A percentile compares a stretch with the other conserved stretches of the same genome.
Conservation (phyloP, 768 basidiomycete genomes). For the Gloeophyllum trabeum region DNA sequence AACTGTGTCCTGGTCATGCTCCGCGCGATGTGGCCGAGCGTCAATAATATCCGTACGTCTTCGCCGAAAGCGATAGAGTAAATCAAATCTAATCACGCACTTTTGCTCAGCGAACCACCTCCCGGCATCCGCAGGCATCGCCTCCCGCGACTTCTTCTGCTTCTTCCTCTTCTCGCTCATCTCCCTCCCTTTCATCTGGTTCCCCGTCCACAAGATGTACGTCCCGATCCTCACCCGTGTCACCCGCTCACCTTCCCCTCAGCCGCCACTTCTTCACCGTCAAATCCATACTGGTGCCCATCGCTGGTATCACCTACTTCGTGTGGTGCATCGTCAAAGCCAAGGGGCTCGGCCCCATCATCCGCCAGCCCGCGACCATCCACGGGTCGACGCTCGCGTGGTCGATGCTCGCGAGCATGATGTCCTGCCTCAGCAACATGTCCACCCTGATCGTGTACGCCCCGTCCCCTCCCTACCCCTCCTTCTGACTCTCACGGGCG, state of each 20-base stretch:
- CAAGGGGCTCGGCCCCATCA: conserved; percentile 64
- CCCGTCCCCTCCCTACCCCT: conserved; percentile 1
- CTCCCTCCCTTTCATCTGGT: conserved; percentile 71
- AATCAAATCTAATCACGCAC: no score
- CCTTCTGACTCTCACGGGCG: conserved; percentile 4
- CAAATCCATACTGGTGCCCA: conserved; percentile 64
- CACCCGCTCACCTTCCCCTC: conserved; percentile 2
- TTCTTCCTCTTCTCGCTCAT: conserved; percentile 86
- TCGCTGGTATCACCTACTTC: conserved; percentile 61
- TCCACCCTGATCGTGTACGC: conserved; percentile 59
- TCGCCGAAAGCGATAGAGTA: conserved; percentile 1
- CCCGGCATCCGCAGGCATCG: conserved; percentile 64
- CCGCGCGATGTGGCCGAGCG: conserved; percentile 65
- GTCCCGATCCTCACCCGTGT: no score
- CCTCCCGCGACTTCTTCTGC: conserved; percentile 62
- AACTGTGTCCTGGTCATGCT: conserved; percentile 68
- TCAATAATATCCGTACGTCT: conserved; percentile 49
- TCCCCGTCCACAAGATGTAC: conserved; percentile 72
- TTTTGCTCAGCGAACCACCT: conserved; percentile 70
- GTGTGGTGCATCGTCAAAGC: conserved; percentile 72
- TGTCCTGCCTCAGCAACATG: conserved; percentile 75
- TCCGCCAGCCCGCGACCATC: conserved; percentile 49
- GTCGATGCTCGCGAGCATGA: conserved; percentile 62
- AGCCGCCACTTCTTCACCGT: conserved; percentile 72
- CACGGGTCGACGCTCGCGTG: conserved; percentile 63